Evolutionary conservation across 352 stramenopile species (phyloP), one percentile per base, ranked within the genome.

Genomic region (Globisporangium mamillatum): DNA sequence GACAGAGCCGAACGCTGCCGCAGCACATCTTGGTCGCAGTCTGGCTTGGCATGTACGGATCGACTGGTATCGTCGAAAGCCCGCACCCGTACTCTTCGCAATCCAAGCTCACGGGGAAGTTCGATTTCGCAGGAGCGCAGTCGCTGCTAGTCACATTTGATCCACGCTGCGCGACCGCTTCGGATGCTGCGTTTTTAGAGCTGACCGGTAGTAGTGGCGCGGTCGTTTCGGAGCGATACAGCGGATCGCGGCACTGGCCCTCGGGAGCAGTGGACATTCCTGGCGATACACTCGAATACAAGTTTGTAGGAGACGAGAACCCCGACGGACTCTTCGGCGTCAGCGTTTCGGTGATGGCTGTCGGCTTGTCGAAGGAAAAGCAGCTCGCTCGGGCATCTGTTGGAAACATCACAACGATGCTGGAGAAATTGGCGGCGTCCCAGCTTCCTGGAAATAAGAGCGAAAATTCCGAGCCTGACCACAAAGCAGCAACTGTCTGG

Each of bases 1-100:
- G 83, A 29, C 70, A 91, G 54, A 77, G 66, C 0, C 66, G 76
- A 5, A 59, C 54, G 34, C 63, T 95, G 3, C 75, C 86, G 16
- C 64, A 81, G 14, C 81, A 91, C 63, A 71, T 92, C 2, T 61
- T 94, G 18, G 69, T 84, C 41, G 71, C 84, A 16, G 86, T 94
- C 36, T 95, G 88, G 88, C 66, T 95, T 3, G 88, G 94, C 25
- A 80, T 90, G n/a, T 92, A 89, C 59, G 88, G 88, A 22, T 78
- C 76, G 12, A 75, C 75, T 4, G 72, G 60, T 12, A 78, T 91
- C 16, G 77, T 95, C 16, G 84, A 95, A 59, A 91, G 74, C 0
- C 63, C 68, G 0, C 88, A 95, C 41, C 88, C 88, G 64, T 95
- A 92, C 59, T 29, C 70, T 3, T 29, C 62, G 4, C 69, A 71